Percentiles rank a stretch among this genome's conserved stretches.
phyloP scores from a whole-genome alignment of 768 basidiomycete genomes.

The Hortiboletus campestris region DNA sequence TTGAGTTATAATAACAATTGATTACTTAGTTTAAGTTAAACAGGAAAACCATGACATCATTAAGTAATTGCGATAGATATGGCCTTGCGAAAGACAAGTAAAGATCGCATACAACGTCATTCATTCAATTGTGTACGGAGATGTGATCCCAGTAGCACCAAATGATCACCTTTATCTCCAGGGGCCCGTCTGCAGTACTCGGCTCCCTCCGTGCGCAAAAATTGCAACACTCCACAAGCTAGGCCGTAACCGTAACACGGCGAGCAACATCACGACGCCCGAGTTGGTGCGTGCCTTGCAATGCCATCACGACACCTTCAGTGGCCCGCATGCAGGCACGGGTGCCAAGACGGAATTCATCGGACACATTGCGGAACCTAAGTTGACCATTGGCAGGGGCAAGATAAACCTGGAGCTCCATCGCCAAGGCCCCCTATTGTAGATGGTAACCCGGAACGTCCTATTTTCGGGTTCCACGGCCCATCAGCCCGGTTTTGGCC shows the following conservation, averaged over 20 bases:
- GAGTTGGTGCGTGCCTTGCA: neutral
- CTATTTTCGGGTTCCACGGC: neutral
- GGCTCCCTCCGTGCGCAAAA: neutral
- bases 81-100: neutral
- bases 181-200: neutral
- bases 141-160: neutral
- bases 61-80: neutral
- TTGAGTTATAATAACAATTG: neutral
- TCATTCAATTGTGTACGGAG: neutral
- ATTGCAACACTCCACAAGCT: neutral
- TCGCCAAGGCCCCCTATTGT: conserved; percentile 3
- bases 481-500: conserved; percentile 1
- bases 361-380: neutral
- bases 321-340: neutral
- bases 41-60: conserved; percentile 15
- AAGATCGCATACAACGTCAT: neutral
- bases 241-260: neutral
- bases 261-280: neutral
- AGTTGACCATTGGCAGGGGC: neutral
- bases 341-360: neutral
- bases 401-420: conserved; percentile 6
- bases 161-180: no score
- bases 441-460: neutral
- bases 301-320: neutral
- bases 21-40: no score